phyloP scores from a whole-genome alignment of 768 basidiomycete genomes.

The Coprinopsis cinerea region DNA sequence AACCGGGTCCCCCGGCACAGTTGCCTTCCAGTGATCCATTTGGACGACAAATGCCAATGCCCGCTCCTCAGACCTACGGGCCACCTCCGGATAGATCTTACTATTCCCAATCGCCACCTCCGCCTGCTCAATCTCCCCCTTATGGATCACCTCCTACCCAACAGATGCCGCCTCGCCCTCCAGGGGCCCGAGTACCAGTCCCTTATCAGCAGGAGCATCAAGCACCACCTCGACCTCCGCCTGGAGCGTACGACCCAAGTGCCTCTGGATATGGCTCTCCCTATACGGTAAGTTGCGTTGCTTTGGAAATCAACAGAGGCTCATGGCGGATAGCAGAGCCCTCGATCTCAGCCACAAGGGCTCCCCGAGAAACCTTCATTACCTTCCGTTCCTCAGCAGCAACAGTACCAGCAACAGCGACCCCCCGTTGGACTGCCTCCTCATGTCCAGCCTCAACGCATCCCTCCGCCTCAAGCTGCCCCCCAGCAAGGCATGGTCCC shows the following conservation, averaged over 20 bases:
- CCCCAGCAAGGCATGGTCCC: conserved; percentile 18
- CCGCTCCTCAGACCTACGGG: conserved; percentile 30
- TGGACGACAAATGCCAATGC: conserved; percentile 30
- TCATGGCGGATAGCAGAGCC: conserved; percentile 3
- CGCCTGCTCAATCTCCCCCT: conserved; percentile 22
- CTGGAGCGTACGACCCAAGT: conserved; percentile 20
- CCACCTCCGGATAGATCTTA: conserved; percentile 38
- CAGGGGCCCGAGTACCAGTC: conserved; percentile 36
- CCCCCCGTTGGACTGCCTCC: not conserved
- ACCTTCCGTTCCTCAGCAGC: conserved; percentile 9
- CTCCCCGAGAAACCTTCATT: conserved; percentile 7
- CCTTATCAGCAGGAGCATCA: conserved; percentile 34
- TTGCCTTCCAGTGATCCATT: conserved; percentile 29
- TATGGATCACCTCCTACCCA: conserved; percentile 17
- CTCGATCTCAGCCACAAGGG: conserved; percentile 17
- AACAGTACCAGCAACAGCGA: not conserved
- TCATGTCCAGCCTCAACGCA: conserved; percentile 22
- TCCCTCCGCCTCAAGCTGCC: conserved; percentile 23
- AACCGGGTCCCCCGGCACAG: conserved; percentile 25
- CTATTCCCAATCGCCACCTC: conserved; percentile 23
- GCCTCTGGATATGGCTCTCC: conserved; percentile 23
- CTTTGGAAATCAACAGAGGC: not conserved
- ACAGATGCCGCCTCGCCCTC: conserved; percentile 32
- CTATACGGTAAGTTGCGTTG: conserved; percentile 16
- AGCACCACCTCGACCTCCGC: conserved; percentile 20